Percentiles rank a stretch among this genome's conserved stretches.
Evolutionary conservation across 2,329 filamentous ascomycete species (phyloP).

Genomic region (Neonectria punicea): DNA sequence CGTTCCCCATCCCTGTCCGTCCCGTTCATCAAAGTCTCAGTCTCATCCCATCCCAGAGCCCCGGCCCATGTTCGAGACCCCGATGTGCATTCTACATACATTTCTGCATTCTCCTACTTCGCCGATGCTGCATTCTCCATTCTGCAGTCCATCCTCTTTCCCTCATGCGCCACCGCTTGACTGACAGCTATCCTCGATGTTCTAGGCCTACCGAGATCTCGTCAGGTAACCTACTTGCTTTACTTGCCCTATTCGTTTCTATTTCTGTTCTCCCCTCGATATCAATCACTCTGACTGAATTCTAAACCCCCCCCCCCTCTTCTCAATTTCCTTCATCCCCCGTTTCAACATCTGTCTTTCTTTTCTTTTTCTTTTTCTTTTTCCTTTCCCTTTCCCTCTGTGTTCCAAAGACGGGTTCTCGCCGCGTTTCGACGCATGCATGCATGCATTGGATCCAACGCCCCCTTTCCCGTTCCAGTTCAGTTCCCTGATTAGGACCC

Average conservation of each 20-base stretch:
- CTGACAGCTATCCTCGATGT: conserved; percentile 38
- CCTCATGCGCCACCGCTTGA: conserved; percentile 14
- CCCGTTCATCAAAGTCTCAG: not conserved
- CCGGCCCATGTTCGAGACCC: conserved; percentile 38
- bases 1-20: not conserved
- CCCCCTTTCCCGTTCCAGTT: conserved; percentile 7
- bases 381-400: not conserved
- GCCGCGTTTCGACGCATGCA: not conserved
- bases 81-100: conserved; percentile 23
- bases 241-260: no score
- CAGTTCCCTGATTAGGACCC: conserved; percentile 1
- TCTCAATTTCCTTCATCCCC: not conserved
- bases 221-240: conserved; percentile 38
- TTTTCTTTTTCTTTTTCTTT: not conserved
- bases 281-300: no score
- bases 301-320: no score
- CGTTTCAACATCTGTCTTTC: not conserved
- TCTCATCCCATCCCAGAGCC: conserved; percentile 16
- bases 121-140: conserved; percentile 19
- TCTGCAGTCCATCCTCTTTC: conserved; percentile 10
- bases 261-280: no score
- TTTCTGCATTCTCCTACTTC: conserved; percentile 18
- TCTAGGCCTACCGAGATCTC: conserved; percentile 52
- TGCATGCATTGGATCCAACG: not conserved
- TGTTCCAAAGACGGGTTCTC: conserved; percentile 6